Evolutionary conservation across 2,329 filamentous ascomycete species (phyloP).

Genomic region (Neurospora sp.): DNA sequence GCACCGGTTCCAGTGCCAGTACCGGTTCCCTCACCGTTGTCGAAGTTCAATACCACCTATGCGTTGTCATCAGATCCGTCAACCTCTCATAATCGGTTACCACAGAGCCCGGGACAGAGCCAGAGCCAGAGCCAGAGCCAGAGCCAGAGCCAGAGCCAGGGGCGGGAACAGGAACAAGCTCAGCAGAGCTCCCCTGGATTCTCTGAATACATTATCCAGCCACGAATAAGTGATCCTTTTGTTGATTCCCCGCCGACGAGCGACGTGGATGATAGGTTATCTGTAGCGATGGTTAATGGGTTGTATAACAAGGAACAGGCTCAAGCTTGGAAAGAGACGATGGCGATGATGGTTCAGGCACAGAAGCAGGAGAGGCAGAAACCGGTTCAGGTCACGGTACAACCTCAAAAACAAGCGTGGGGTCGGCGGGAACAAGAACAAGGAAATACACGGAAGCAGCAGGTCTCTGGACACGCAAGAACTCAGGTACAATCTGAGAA

Average conservation of each 20-base stretch:
- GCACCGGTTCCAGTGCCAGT: not conserved
- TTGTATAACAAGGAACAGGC: not conserved
- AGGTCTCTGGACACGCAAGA: not conserved
- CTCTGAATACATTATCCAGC: not conserved
- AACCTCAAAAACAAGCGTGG: not conserved
- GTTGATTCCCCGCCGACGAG: not conserved
- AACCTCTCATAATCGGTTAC: not conserved
- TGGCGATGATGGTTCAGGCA: not conserved
- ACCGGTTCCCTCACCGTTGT: not conserved
- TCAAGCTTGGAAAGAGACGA: not conserved
- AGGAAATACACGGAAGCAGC: not conserved
- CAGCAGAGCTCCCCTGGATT: not conserved
- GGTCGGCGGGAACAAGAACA: not conserved
- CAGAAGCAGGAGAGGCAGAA: not conserved
- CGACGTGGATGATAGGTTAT: not conserved
- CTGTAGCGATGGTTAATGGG: not conserved
- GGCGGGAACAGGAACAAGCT: not conserved
- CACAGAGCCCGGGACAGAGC: not conserved
- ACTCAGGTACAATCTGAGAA: not conserved
- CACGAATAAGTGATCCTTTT: not conserved
- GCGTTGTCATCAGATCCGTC: not conserved
- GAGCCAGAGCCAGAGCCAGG: not conserved
- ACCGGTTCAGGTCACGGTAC: too few relatives aligned
- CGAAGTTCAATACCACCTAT: not conserved
- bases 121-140: not conserved